phyloP scores from a whole-genome alignment of 2,329 filamentous ascomycete species.

The Venturia oleaginea region DNA sequence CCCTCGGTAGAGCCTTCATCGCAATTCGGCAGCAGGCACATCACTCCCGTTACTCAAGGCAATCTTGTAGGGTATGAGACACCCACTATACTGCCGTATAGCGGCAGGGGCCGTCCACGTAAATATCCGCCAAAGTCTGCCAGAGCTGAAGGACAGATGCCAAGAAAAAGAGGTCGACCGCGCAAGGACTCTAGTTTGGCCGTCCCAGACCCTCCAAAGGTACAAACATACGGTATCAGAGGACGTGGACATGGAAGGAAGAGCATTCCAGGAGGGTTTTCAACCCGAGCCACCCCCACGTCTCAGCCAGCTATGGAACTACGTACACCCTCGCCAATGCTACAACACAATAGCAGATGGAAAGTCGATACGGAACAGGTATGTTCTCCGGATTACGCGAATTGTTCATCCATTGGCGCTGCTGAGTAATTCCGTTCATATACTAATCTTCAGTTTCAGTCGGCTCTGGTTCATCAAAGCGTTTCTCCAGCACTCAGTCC shows the following conservation, averaged over 20 bases:
- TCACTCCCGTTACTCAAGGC: background rate
- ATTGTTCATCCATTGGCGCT: background rate
- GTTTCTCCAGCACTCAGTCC: background rate
- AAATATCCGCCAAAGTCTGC: constrained; percentile 3
- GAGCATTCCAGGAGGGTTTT: background rate
- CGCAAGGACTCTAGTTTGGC: background rate
- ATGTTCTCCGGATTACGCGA: background rate
- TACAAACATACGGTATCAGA: background rate
- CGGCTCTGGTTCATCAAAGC: background rate
- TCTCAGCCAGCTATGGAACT: background rate
- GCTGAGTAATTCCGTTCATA: background rate
- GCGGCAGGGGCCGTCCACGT: background rate
- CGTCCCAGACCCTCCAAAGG: background rate
- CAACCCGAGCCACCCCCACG: background rate
- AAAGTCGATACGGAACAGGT: background rate
- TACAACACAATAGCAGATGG: background rate
- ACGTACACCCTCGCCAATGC: background rate
- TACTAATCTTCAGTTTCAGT: background rate
- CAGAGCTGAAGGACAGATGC: background rate
- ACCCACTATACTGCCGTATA: background rate
- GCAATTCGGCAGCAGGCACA: background rate
- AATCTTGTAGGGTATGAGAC: background rate
- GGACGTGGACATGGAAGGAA: background rate
- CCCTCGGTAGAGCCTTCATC: background rate
- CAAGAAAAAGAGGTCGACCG: background rate